Percentiles rank a stretch among this genome's conserved stretches.
These are phyloP conservation scores for Cercophora sp. DNA, from an alignment of 495 filamentous ascomycete species.

Conservation along the genomic window DNA sequence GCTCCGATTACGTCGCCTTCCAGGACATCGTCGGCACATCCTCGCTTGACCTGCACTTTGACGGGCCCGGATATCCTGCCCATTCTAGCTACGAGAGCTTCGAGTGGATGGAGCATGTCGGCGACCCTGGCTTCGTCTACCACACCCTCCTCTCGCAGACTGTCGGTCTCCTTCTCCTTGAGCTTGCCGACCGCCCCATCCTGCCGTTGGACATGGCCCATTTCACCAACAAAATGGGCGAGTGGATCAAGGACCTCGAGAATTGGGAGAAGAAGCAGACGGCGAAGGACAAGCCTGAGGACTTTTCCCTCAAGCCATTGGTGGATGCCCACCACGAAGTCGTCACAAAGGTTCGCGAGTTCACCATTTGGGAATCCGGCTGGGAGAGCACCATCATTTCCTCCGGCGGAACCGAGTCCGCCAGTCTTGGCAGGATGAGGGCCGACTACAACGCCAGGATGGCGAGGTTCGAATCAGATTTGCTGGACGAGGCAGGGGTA, in stretches of 20 bases:
- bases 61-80: conserved; percentile 62
- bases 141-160: conserved; percentile 77
- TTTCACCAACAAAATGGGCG: conserved; percentile 55
- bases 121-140: conserved; percentile 78
- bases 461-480: conserved; percentile 74
- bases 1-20: conserved; percentile 89
- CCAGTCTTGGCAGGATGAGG: conserved; percentile 57
- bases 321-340: conserved; percentile 59
- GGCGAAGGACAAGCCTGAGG: background rate
- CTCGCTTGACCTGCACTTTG: conserved; percentile 81
- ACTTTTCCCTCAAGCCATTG: conserved; percentile 56
- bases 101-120: conserved; percentile 74
- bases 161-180: conserved; percentile 76
- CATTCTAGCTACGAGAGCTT: conserved; percentile 87
- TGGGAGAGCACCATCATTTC: conserved; percentile 67
- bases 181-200: conserved; percentile 74
- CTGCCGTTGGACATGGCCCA: conserved; percentile 74
- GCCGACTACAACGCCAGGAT: conserved; percentile 67
- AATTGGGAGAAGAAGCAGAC: conserved; percentile 49
- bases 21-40: conserved; percentile 91
- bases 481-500: conserved; percentile 79
- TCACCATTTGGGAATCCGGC: conserved; percentile 65
- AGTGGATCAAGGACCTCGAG: conserved; percentile 64
- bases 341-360: conserved; percentile 53
- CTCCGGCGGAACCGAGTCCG: conserved; percentile 65